These are phyloP conservation scores for Sporothrix schenckii DNA, from an alignment of 2,329 filamentous ascomycete species.

Conservation along the genomic window DNA sequence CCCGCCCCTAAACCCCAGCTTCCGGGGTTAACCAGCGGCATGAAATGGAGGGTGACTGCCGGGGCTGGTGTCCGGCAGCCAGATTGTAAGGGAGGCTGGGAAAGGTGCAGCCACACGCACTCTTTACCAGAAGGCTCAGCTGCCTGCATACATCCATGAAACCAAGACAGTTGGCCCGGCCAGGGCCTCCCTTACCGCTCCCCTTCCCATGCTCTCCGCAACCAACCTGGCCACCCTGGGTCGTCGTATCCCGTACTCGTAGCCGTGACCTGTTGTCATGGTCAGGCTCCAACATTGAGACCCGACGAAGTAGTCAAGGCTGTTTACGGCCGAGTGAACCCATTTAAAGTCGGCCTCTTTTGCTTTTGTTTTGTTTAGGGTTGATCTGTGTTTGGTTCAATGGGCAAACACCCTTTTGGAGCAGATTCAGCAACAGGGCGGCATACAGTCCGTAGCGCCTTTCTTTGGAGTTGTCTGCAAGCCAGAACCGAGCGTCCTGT, in stretches of 20 bases:
- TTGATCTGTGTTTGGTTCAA: background rate
- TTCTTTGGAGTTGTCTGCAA: too few species aligned
- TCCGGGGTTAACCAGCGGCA: background rate
- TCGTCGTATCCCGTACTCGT: background rate
- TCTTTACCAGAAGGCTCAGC: constrained; percentile 26
- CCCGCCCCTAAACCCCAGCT: constrained; percentile 14
- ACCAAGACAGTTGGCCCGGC: background rate
- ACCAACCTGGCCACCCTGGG: background rate
- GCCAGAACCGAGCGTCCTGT: background rate
- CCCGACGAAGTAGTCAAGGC: background rate
- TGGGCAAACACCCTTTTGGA: background rate
- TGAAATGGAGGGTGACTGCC: constrained; percentile 10
- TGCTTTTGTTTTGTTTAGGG: background rate
- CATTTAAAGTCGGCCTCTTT: too few species aligned
- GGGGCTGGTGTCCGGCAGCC: constrained; percentile 9
- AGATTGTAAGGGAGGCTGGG: background rate
- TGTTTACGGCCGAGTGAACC: background rate
- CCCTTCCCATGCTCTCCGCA: background rate
- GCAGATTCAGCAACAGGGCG: background rate
- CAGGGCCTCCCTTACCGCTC: background rate
- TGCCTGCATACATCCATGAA: constrained; percentile 9
- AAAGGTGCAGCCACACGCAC: background rate
- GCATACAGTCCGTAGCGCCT: background rate
- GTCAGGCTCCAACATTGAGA: background rate
- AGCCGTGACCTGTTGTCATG: background rate